Evolutionary conservation across 371 early-diverging fungal genomes (phyloP).

Genomic region (Mucor racemosus): DNA sequence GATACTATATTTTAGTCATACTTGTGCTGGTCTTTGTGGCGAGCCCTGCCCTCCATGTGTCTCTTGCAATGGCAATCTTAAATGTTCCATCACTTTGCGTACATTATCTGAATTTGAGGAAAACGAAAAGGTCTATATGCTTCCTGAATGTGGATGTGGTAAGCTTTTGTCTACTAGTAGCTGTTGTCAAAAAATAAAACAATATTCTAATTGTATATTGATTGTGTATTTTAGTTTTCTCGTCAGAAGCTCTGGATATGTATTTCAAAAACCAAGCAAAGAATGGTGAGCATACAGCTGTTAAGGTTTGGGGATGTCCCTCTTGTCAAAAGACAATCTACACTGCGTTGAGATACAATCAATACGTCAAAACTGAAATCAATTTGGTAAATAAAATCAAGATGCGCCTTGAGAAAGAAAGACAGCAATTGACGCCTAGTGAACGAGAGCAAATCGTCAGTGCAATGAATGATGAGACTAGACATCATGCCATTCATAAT

Average conservation of each 20-base stretch:
- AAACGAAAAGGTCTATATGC: constrained; percentile 37
- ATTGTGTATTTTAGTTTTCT: constrained; percentile 34
- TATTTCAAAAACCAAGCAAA: constrained; percentile 47
- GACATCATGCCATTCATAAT: constrained; percentile 27
- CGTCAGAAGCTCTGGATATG: constrained; percentile 42
- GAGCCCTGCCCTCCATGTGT: constrained; percentile 54
- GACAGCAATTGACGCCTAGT: constrained; percentile 31
- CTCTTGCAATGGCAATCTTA: constrained; percentile 28
- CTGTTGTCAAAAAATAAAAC: background rate
- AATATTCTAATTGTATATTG: background rate
- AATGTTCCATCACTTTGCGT: constrained; percentile 45
- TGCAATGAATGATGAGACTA: constrained; percentile 54
- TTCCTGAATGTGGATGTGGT: constrained; percentile 60
- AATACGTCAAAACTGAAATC: constrained; percentile 50
- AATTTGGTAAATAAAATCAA: constrained; percentile 51
- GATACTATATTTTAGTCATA: constrained; percentile 31
- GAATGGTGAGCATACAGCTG: constrained; percentile 49
- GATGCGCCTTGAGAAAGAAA: constrained; percentile 29
- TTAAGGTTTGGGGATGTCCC: constrained; percentile 58
- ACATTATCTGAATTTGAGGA: constrained; percentile 42
- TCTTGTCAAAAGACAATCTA: constrained; percentile 45
- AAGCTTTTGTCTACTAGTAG: constrained; percentile 10
- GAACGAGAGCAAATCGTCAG: constrained; percentile 43
- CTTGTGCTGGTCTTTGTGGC: constrained; percentile 52
- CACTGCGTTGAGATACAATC: constrained; percentile 46